phyloP scores from a whole-genome alignment of 1,284 basidiomycete genomes.

The Anthracocystis walkeri region DNA sequence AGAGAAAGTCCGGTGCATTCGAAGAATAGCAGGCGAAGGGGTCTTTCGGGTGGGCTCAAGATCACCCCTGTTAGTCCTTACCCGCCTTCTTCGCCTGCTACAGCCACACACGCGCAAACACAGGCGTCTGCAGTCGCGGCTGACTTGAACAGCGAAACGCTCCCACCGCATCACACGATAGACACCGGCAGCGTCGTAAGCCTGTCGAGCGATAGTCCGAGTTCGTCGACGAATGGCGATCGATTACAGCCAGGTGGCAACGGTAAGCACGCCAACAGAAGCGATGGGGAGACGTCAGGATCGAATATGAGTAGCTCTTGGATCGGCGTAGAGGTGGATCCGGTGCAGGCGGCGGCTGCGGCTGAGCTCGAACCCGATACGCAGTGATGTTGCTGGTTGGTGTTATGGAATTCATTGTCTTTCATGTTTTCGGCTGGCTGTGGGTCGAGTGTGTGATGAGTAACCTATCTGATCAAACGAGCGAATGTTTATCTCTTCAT shows the following conservation, averaged over 20 bases:
- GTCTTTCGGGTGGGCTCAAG: constrained; percentile 36
- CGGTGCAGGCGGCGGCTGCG: constrained; percentile 21
- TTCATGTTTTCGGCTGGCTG: not conserved
- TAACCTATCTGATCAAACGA: not conserved
- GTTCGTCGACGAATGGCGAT: constrained; percentile 19
- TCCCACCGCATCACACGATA: not conserved
- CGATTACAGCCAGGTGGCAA: not conserved
- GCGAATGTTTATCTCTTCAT: not conserved
- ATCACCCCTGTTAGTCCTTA: constrained; percentile 46
- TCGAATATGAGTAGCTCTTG: constrained; percentile 46
- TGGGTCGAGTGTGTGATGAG: not conserved
- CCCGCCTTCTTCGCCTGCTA: not conserved
- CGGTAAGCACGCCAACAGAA: constrained; percentile 1
- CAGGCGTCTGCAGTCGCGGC: not conserved
- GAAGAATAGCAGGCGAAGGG: constrained; percentile 15
- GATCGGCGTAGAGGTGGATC: constrained; percentile 41
- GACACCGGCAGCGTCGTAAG: constrained; percentile 35
- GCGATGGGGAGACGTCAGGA: constrained; percentile 15
- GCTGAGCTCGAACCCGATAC: constrained; percentile 27
- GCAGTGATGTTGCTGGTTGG: constrained; percentile 4
- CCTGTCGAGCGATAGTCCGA: constrained; percentile 28
- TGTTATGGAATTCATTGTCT: not conserved
- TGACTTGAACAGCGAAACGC: too few relatives aligned
- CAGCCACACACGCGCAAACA: not conserved
- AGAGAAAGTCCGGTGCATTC: constrained; percentile 38